Evolutionary conservation across 106 monocot genomes (phyloP), one percentile per base, ranked within the genome.

Genomic region (Dendrobium officinale): DNA sequence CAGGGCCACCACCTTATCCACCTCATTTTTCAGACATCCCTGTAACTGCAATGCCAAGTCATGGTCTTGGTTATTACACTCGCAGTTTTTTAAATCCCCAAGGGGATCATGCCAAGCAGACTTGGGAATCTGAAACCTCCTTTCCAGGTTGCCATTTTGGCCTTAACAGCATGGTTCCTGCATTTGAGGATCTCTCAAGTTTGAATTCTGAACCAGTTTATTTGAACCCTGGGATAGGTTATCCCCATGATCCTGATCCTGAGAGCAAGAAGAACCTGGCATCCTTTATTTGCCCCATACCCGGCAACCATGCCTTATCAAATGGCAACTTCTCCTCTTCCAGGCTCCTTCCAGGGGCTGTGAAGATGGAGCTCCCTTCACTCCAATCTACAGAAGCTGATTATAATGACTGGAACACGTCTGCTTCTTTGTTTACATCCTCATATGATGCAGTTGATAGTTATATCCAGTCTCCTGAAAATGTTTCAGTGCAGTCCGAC

Each of bases 311-410:
- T 91, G 80, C 85, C 77, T 9, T 80, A 33, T 19, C 67, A 41
- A 81, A 81, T 81, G 83, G 88, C 85, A 82, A 84, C 76, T 75
- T 77, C 85, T 87, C 87, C 84, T 66, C 89, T 89, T 89, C 89
- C 49, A 79, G 78, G 77, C 37, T 79, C 77, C 70, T 42, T 77
- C 27, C 33, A 16, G 82, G 70, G 82, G 5, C 82, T 80, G 66
- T 51, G 84, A 89, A 89, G 85, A 31, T 79, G 78, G 92, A 92
- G 92, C 92, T 92, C 92, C 92, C 89, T 92, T 92, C 92, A 92
- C 82, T 89, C 92, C 92, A 92, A 92, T 78, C 79, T 88, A 9
- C 70, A 80, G 79, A 73, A 55, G 47, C 78, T 61, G 79, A 45
- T 78, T 27, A n/a, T 37, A 67, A 2, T 72, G 42, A 41, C 31